These are phyloP conservation scores for Pseudogymnoascus sp. DNA, from an alignment of 2,329 filamentous ascomycete genomes.

Conservation along the genomic window DNA sequence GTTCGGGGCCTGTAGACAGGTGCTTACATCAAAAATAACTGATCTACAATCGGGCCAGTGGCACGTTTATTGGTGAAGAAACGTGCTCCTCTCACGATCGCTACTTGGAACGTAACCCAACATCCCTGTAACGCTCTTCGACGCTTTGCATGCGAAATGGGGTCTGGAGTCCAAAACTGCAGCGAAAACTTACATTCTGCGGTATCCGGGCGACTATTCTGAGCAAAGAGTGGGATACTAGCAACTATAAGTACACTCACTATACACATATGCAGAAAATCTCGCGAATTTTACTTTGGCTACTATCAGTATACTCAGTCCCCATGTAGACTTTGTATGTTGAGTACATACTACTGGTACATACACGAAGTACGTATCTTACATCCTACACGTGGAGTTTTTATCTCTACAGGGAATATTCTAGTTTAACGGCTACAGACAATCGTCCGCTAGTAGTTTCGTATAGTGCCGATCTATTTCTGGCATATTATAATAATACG, in stretches of 20 bases:
- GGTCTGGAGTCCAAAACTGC: background rate
- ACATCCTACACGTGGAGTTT: background rate
- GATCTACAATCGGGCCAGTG: background rate
- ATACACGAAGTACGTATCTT: background rate
- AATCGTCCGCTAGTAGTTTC: background rate
- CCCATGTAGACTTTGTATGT: background rate
- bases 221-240: background rate
- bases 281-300: background rate
- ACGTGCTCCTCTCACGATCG: background rate
- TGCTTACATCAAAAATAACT: background rate
- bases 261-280: background rate
- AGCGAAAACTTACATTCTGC: background rate
- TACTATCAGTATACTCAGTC: too few species aligned
- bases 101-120: background rate
- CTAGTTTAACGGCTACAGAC: conserved; percentile 4
- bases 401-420: background rate
- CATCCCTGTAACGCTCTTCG: background rate
- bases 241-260: background rate
- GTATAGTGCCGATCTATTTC: conserved; percentile 2
- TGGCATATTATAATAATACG: conserved; percentile 6
- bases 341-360: background rate
- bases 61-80: background rate
- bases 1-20: background rate
- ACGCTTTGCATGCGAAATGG: background rate
- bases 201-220: background rate